Percentiles rank a stretch among this genome's conserved stretches.
Evolutionary conservation across 2,329 filamentous ascomycete genomes (phyloP).

Genomic region (Aureobasidium sp.): DNA sequence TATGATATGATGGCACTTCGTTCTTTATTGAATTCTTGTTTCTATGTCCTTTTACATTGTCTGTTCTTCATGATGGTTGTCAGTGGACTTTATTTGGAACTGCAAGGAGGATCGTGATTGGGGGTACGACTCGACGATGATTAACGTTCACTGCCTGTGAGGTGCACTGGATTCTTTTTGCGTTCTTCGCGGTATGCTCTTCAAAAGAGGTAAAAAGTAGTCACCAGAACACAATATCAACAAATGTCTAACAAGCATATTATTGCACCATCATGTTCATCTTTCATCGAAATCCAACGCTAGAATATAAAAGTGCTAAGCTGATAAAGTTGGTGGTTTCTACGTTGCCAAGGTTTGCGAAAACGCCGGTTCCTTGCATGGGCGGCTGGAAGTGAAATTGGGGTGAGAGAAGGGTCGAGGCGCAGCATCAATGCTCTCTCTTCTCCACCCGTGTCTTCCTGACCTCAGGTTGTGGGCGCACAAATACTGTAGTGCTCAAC

Average conservation of each 20-base stretch:
- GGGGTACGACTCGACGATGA: background rate
- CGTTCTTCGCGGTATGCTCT: background rate
- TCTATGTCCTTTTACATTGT: background rate
- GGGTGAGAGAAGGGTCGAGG: background rate
- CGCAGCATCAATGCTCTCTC: background rate
- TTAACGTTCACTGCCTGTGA: background rate
- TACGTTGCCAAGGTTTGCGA: background rate
- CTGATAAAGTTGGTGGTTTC: background rate
- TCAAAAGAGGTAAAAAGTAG: background rate
- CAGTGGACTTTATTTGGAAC: background rate
- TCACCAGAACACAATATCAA: background rate
- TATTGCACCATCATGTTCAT: no score
- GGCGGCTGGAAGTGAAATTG: background rate
- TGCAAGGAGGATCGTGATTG: background rate
- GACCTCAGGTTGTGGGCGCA: background rate
- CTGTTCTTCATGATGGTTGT: background rate
- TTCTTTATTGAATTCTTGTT: background rate
- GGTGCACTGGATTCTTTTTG: background rate
- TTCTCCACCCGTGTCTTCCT: background rate
- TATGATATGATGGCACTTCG: conserved; percentile 3
- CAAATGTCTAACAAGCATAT: background rate
- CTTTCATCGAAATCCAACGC: background rate
- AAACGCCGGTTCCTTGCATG: conserved; percentile 7
- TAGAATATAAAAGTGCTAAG: background rate
- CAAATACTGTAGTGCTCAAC: conserved; percentile 5